Evolutionary conservation across 1,139 yeast species (phyloP), one percentile per base, ranked within the genome.

Genomic region (Debaryomycetaceae sp.): DNA sequence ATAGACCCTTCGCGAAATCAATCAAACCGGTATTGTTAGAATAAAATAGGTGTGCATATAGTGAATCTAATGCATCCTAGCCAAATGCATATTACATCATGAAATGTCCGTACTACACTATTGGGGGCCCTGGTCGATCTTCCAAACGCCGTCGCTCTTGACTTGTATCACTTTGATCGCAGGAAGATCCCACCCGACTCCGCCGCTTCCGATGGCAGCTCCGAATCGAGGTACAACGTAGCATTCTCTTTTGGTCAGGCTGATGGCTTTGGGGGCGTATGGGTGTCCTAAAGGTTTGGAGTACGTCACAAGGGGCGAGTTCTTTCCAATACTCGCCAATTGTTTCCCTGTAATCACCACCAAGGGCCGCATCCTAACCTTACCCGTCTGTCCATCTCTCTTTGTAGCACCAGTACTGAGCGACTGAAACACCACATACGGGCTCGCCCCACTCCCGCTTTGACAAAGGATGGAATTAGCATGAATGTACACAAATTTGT

Each of bases 221-320:
- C 97, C 97, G 48, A 82, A 76, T 32, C 95, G 58, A 1, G 97
- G 97, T 26, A 86, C 78, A 15, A 87, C 95, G 55, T 85, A 86
- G 40, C 94, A 83, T 44, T 81, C 90, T 40, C 96, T 60, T 41
- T 73, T 77, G 2, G 74, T 70, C 0, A 81, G 59, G 2, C 73
- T 57, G 13, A 82, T 44, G 39, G 64, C 60, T 44, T 77, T 78
- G 2, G 94, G 93, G 2, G 86, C 93, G 44, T 83, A 76, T 3
- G 95, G 95, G 32, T 83, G 81, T 0, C 95, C 95, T 34, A 87
- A 58, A 0, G 97, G 97, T 47, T 87, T 87, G 22, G 96, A 85
- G 51, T 79, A 87, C 0, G 90, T 75, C 28, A 87, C 52, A 28
- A 87, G 57, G 1, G 83, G 75, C 4, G 93, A 76, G 18, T 60